Conservation (phyloP, 148 eudicot species). For the Rhododendron simsii region DNA sequence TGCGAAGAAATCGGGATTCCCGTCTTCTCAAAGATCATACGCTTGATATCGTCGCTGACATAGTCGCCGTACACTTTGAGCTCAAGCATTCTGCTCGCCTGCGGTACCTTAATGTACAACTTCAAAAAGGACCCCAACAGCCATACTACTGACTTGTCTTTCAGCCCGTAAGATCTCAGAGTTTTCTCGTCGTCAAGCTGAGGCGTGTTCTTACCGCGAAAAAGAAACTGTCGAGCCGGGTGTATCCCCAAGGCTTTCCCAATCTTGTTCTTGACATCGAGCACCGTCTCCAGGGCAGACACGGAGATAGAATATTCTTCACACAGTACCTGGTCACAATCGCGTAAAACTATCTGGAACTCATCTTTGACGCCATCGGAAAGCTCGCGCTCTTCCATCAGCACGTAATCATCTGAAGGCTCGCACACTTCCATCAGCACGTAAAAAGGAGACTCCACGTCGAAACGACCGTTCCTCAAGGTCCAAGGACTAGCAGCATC, state of each 20-base stretch:
- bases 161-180: neutral
- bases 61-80: neutral
- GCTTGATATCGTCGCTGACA: neutral
- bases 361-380: neutral
- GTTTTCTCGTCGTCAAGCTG: neutral
- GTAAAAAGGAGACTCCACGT: neutral
- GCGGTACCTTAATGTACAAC: neutral
- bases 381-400: neutral
- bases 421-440: neutral
- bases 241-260: neutral
- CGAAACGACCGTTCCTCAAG: neutral
- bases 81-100: neutral
- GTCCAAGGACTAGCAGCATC: neutral
- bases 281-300: neutral
- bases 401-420: neutral
- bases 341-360: neutral
- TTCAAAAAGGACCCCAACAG: neutral
- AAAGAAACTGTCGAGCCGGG: neutral
- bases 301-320: neutral
- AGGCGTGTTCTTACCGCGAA: neutral
- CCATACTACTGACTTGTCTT: neutral
- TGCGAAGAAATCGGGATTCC: neutral
- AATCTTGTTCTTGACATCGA: neutral
- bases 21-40: neutral
- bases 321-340: neutral